A percentile compares a stretch with the other conserved stretches of the same genome.
Conservation (phyloP, 768 basidiomycete species). For the Psilocybe sp. region DNA sequence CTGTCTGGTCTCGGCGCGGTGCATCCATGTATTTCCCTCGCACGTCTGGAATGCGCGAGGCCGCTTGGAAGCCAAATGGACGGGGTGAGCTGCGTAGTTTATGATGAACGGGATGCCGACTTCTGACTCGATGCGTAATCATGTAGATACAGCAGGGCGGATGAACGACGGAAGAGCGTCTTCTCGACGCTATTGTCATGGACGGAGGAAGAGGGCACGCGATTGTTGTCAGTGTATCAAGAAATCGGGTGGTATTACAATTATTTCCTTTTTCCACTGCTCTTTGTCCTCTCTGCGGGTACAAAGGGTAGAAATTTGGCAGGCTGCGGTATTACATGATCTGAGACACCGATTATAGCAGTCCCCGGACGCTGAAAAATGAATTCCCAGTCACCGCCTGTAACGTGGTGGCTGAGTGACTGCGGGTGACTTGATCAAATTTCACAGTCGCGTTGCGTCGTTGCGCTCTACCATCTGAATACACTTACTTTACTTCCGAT, state of each 20-base stretch:
- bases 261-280: too few relatives aligned
- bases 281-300: too few relatives aligned
- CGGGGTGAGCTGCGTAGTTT: constrained; percentile 8
- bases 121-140: background rate
- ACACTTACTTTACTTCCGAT: too few relatives aligned
- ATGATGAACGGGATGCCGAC: background rate
- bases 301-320: too few relatives aligned
- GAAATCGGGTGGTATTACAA: constrained; percentile 28
- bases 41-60: constrained; percentile 12
- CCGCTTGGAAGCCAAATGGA: constrained; percentile 13
- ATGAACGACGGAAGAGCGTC: constrained; percentile 13
- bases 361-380: too few relatives aligned
- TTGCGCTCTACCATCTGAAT: too few relatives aligned
- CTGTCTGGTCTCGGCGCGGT: constrained; percentile 86
- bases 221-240: constrained; percentile 23
- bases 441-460: too few relatives aligned
- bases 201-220: constrained; percentile 29
- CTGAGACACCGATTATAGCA: too few relatives aligned
- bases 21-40: constrained; percentile 68
- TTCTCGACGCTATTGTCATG: constrained; percentile 26
- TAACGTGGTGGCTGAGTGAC: too few relatives aligned
- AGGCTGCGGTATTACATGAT: too few relatives aligned
- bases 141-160: constrained; percentile 15
- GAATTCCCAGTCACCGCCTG: too few relatives aligned
- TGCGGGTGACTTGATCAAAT: too few relatives aligned